Conservation (phyloP, 257 asterid species). For the Coffea eugenioides region DNA sequence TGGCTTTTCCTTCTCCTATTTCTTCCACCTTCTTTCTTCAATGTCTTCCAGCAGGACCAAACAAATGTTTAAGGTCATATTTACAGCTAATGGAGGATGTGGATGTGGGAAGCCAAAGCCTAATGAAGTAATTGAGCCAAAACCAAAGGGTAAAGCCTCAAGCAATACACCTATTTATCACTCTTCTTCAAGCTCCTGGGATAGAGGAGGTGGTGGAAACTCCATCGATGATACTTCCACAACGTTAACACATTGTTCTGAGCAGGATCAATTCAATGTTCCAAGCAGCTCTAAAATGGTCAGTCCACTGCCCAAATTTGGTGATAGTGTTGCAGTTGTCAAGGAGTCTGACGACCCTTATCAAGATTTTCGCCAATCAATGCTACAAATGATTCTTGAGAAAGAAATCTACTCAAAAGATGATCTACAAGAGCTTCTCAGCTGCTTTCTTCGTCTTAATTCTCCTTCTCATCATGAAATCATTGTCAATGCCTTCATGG, state of each 20-base stretch:
- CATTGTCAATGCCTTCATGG: conserved; percentile 61
- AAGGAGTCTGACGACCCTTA: conserved; percentile 72
- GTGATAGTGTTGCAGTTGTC: conserved; percentile 55
- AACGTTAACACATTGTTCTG: conserved; percentile 26
- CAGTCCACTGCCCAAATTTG: conserved; percentile 29
- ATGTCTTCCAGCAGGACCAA: conserved; percentile 36
- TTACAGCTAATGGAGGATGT: conserved; percentile 33
- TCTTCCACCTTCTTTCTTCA: neutral
- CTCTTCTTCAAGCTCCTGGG: conserved; percentile 33
- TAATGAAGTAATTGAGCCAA: conserved; percentile 41
- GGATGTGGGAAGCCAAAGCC: conserved; percentile 50
- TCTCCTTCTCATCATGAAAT: conserved; percentile 50
- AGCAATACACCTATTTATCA: neutral
- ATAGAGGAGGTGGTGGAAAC: neutral
- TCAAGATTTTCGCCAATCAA: conserved; percentile 66
- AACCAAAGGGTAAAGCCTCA: conserved; percentile 21
- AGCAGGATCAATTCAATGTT: neutral
- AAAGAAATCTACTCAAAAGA: conserved; percentile 42
- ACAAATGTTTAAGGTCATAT: conserved; percentile 34
- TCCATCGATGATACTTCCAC: conserved; percentile 30
- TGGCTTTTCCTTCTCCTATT: neutral
- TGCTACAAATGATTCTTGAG: conserved; percentile 76
- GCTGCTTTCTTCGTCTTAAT: conserved; percentile 57
- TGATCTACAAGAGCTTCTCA: conserved; percentile 67
- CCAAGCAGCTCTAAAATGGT: conserved; percentile 7